Conservation (phyloP, 2,329 filamentous ascomycete genomes). For the Penicillium sp. region DNA sequence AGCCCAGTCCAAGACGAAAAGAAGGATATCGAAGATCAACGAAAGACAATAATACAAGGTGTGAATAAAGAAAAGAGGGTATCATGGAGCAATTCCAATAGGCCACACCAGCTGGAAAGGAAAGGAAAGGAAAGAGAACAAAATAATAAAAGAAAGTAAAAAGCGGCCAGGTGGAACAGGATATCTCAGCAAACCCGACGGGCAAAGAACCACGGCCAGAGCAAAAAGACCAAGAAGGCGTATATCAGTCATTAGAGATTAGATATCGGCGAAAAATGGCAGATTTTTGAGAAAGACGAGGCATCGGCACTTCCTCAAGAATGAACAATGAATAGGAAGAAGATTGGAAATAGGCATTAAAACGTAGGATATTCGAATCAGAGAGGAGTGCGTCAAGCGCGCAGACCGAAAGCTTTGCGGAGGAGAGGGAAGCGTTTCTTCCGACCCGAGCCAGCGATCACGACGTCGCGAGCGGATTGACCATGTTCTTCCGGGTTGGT, state of each 20-base stretch:
- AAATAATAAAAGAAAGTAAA: not conserved
- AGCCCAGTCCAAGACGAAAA: not conserved
- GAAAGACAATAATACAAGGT: constrained; percentile 7
- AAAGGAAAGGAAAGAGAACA: not conserved
- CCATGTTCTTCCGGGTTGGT: constrained; percentile 16
- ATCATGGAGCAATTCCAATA: constrained; percentile 12
- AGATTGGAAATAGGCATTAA: constrained; percentile 7
- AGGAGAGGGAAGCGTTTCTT: constrained; percentile 50
- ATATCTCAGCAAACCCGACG: not conserved
- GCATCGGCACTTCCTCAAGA: not conserved
- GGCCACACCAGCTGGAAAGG: constrained; percentile 1
- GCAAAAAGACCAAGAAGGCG: constrained; percentile 7
- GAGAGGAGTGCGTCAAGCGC: constrained; percentile 14
- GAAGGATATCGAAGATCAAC: not conserved
- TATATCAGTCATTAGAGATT: constrained; percentile 28
- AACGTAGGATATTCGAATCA: not conserved
- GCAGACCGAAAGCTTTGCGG: constrained; percentile 47
- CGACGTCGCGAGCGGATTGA: constrained; percentile 28
- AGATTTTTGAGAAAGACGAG: not conserved
- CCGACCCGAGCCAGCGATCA: constrained; percentile 39
- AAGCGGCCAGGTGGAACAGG: not conserved
- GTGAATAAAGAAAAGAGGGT: constrained; percentile 3
- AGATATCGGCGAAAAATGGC: constrained; percentile 18
- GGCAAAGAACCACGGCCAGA: not conserved
- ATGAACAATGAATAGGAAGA: constrained; percentile 4